A percentile compares a stretch with the other conserved stretches of the same genome.
Evolutionary conservation across 2,329 filamentous ascomycete genomes (phyloP).

Genomic region (Salinomyces thailandicus): DNA sequence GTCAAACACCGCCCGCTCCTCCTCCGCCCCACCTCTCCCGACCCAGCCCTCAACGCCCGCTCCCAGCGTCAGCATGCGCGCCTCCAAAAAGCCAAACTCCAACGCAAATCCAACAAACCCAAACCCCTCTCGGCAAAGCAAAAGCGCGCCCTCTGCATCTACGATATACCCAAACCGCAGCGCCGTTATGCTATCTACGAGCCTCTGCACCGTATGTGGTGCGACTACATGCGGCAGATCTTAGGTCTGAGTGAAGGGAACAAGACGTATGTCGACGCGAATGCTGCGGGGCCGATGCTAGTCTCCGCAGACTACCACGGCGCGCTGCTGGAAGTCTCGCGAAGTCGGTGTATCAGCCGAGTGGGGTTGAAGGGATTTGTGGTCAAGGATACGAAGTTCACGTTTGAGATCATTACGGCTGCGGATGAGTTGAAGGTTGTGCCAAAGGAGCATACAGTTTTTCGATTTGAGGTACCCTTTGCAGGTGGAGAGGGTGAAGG

Average conservation of each 20-base stretch:
- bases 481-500: slow-evolving; percentile 13
- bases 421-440: slow-evolving; percentile 63
- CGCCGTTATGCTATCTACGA: slow-evolving; percentile 66
- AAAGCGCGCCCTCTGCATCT: slow-evolving; percentile 61
- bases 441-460: slow-evolving; percentile 84
- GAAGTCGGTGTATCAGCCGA: slow-evolving; percentile 67
- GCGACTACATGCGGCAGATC: slow-evolving; percentile 73
- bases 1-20: slow-evolving; percentile 72
- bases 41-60: slow-evolving; percentile 44
- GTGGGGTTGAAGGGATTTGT: slow-evolving; percentile 82
- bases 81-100: slow-evolving; percentile 22
- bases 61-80: slow-evolving; percentile 30
- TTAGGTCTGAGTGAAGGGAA: slow-evolving; percentile 43
- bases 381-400: slow-evolving; percentile 75
- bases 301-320: slow-evolving; percentile 86
- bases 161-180: slow-evolving; percentile 60
- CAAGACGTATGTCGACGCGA: slow-evolving; percentile 43
- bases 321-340: slow-evolving; percentile 68
- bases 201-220: slow-evolving; percentile 69
- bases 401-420: slow-evolving; percentile 72
- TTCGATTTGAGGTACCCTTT: slow-evolving; percentile 60
- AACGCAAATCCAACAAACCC: slow-evolving; percentile 39
- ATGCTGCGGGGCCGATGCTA: slow-evolving; percentile 59
- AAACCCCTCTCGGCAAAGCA: slow-evolving; percentile 68
- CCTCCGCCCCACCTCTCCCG: slow-evolving; percentile 66